Base-by-base conservation (phyloP, 2,329 filamentous ascomycete genomes). In the Hansfordia pulvinata region DNA sequence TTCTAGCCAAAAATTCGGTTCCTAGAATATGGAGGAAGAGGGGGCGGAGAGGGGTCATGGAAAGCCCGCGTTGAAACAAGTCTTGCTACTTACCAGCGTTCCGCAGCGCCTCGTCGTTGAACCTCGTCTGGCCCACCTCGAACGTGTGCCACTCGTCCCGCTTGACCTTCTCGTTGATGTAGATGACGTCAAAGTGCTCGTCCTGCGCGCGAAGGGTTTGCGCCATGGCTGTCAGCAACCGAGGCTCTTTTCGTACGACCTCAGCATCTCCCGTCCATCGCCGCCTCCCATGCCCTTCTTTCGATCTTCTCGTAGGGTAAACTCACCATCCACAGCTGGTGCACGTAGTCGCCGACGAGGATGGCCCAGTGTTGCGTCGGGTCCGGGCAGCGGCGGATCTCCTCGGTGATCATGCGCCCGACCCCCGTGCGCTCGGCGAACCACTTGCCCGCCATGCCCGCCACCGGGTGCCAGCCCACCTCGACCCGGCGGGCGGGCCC, bases 291-390 rank as follows among this genome's bases (percentile, higher is more conserved):
- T n/a, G n/a, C n/a, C n/a, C n/a, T n/a, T n/a, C n/a, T n/a, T n/a
- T n/a, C n/a, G n/a, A n/a, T n/a, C n/a, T n/a, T n/a, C n/a, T n/a
- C n/a, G n/a, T n/a, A n/a, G n/a, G n/a, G 15, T 4, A 9, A 23
- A 42, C 51, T 35, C 35, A 62, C 61, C 65, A 71, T 71, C 66
- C 67, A 72, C n/a, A 72, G 45, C 40, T 71, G 54, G 40, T 71
- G 66, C 2, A 56, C 58, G 38, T 53, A 72, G 9, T 60, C 63
- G 2, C 64, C 66, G 1, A 71, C 63, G 1, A 72, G 49, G 2
- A 71, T 61, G 3, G 64, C 65, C 67, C 67, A 72, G 38, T 72
- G 67, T 45, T 72, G 67, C 4, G 64, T 69, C 4, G 67, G 67
- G 38, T 72, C 67, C 0, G 67, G 67, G 33, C 64, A 69, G 30